These are phyloP conservation scores for Pharus latifolius DNA, from an alignment of 176 grass and related monocot genomes.

Conservation along the genomic window DNA sequence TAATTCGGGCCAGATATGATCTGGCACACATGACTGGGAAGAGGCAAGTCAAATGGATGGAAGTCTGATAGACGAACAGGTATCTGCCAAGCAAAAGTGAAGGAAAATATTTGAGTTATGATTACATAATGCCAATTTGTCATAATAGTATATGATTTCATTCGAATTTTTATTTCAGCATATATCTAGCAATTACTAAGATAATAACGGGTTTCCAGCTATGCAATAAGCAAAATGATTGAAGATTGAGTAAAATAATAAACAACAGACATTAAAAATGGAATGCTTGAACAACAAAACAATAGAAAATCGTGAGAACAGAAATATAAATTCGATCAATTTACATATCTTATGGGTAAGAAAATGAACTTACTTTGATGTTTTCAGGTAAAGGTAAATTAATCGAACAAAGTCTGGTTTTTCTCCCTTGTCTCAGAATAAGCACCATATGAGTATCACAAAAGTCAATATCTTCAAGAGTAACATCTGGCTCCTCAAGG, in stretches of 20 bases:
- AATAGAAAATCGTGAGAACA: conserved; percentile 13
- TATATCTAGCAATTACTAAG: not conserved
- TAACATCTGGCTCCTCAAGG: conserved; percentile 45
- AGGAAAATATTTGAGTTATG: not conserved
- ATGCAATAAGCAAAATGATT: not conserved
- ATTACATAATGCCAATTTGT: not conserved
- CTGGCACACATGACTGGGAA: conserved; percentile 84
- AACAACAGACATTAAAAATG: not conserved
- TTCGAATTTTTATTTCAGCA: conserved; percentile 1
- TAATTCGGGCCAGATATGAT: conserved; percentile 83
- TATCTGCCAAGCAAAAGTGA: conserved; percentile 36
- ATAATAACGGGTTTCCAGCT: not conserved
- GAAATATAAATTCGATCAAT: not conserved
- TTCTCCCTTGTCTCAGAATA: conserved; percentile 58
- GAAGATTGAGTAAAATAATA: not conserved
- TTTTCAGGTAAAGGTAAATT: conserved; percentile 49
- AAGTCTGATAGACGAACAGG: conserved; percentile 59
- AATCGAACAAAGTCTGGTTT: conserved; percentile 61
- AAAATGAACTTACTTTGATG: conserved; percentile 39
- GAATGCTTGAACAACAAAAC: not conserved
- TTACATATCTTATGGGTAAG: not conserved
- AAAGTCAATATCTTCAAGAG: conserved; percentile 81
- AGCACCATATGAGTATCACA: conserved; percentile 91
- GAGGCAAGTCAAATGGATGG: conserved; percentile 52
- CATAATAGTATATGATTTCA: not conserved